Conservation (phyloP, 2,329 filamentous ascomycete species). For the Calonectria hawksworthii region DNA sequence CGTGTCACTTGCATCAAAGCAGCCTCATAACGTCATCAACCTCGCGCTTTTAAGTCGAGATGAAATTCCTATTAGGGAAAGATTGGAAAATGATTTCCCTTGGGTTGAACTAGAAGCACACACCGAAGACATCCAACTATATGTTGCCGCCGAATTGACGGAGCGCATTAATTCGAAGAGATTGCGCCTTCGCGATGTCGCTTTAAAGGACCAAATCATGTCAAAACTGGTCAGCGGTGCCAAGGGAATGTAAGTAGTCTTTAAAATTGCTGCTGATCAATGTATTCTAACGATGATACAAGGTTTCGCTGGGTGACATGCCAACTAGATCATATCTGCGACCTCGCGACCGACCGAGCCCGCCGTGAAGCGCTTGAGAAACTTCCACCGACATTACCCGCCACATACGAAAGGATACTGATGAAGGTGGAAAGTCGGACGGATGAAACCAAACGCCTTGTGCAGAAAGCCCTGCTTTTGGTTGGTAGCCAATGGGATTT, state of each 20-base stretch:
- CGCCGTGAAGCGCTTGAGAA: constrained; percentile 3
- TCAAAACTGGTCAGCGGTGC: background rate
- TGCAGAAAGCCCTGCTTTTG: background rate
- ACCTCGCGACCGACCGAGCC: background rate
- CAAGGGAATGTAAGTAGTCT: constrained; percentile 21
- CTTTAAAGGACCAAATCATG: constrained; percentile 15
- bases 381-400: constrained; percentile 13
- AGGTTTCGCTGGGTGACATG: constrained; percentile 33
- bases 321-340: constrained; percentile 27
- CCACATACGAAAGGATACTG: constrained; percentile 24
- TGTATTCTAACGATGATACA: background rate
- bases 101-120: constrained; percentile 27
- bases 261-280: background rate
- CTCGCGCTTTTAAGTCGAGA: constrained; percentile 26
- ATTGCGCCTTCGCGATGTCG: background rate
- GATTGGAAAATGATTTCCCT: background rate
- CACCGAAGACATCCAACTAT: constrained; percentile 24
- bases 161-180: background rate
- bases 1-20: background rate
- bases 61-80: background rate
- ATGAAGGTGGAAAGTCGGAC: background rate
- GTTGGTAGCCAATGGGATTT: background rate
- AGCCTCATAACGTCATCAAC: background rate
- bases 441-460: background rate
- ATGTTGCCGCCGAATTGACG: constrained; percentile 9